Conservation (phyloP, 2,329 filamentous ascomycete species). For the Coniella lustricola region DNA sequence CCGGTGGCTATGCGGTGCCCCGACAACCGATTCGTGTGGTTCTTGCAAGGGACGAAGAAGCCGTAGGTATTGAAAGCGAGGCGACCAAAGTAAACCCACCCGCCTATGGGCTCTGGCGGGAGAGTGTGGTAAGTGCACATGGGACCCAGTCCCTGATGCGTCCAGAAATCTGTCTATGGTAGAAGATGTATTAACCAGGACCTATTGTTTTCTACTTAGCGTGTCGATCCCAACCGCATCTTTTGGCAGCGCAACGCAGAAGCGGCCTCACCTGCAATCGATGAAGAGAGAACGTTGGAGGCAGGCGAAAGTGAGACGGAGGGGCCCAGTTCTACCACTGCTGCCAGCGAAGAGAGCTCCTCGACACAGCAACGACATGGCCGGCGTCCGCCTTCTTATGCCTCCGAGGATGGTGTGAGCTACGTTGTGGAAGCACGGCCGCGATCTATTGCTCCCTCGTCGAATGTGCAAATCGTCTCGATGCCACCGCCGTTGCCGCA, state of each 20-base stretch:
- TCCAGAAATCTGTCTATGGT: background rate
- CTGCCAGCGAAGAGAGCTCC: constrained; percentile 8
- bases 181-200: background rate
- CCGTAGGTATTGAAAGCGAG: constrained; percentile 48
- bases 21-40: constrained; percentile 69
- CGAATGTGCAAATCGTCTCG: constrained; percentile 8
- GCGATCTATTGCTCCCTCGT: constrained; percentile 45
- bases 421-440: constrained; percentile 65
- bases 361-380: constrained; percentile 20
- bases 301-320: constrained; percentile 19
- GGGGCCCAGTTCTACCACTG: constrained; percentile 4
- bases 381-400: constrained; percentile 65
- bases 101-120: constrained; percentile 78
- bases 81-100: constrained; percentile 60
- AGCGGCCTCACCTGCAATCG: constrained; percentile 2
- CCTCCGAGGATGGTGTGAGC: constrained; percentile 65
- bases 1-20: constrained; percentile 63
- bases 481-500: constrained; percentile 32
- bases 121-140: constrained; percentile 61
- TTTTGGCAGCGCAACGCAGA: constrained; percentile 67
- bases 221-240: constrained; percentile 72
- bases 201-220: constrained; percentile 30
- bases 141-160: background rate
- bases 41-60: constrained; percentile 67
- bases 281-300: constrained; percentile 17